Evolutionary conservation across 1,284 basidiomycete species (phyloP), one percentile per base, ranked within the genome.

Genomic region (Schizophyllum commune): DNA sequence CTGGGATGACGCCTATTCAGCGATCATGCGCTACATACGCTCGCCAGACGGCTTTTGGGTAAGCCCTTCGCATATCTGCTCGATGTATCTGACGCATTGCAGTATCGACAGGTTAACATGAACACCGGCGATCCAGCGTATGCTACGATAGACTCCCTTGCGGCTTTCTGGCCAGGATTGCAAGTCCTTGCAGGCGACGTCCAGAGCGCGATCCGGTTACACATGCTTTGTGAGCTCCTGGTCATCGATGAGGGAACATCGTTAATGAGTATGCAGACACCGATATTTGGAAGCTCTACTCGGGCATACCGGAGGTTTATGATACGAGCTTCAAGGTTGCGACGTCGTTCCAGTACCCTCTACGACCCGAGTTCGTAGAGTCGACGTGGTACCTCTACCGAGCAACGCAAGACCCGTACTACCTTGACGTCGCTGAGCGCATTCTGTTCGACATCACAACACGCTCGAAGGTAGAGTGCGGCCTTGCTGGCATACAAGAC

Each of bases 351-450:
- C 90, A 92, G 65, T 96, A 94, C 68, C 94, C 94, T 8, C 77
- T 95, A 60, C 80, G 94, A 62, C 94, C 91, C 9, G 94, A 97
- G 73, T 94, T 96, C 67, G 83, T 96, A 62, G 94, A 97, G 74
- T 94, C 91, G 22, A 98, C 92, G 2, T 96, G 94, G 84, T 96
- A 96, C 74, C 78, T 98, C 9, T 96, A 97, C 70, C 82, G 90
- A 91, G 95, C 95, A 19, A 98, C 95, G 2, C 83, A 81, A 59
- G 96, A 98, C 71, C 80, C 92, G 6, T 94, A 93, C 71, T 98
- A 98, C 72, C 83, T 98, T 1, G 87, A 94, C 63, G 86, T 97
- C 9, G 95, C 91, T 34, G 92, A 95, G 71, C 84, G 90, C 6
- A 80, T 96, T 27, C 74, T 98, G 22, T 76, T 79, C 60, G 95